phyloP scores from a whole-genome alignment of 2,329 filamentous ascomycete genomes.

The Claviceps cyperi region DNA sequence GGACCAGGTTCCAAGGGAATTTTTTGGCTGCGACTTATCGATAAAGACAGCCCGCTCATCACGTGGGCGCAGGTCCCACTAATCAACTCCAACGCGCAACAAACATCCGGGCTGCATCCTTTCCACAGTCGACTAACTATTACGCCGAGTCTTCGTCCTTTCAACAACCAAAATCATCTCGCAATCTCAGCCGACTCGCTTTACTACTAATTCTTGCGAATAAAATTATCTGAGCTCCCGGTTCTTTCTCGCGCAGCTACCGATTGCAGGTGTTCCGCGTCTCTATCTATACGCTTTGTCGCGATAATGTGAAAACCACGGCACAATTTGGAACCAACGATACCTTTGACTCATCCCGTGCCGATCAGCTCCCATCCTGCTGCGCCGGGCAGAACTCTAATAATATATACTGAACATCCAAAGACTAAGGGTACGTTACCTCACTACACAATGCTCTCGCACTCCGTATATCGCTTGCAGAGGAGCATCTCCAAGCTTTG shows the following conservation, averaged over 20 bases:
- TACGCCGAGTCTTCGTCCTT: slow-evolving; percentile 5
- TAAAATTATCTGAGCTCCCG: not conserved
- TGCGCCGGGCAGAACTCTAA: slow-evolving; percentile 5
- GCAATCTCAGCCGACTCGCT: not conserved
- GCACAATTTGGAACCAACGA: slow-evolving; percentile 16
- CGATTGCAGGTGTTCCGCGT: slow-evolving; percentile 2
- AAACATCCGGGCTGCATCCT: slow-evolving; percentile 6
- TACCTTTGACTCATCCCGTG: slow-evolving; percentile 15
- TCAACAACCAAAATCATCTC: slow-evolving; percentile 3
- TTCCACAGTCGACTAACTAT: slow-evolving; percentile 1
- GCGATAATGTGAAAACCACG: slow-evolving; percentile 25
- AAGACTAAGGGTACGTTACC: slow-evolving; percentile 5
- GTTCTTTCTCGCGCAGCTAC: not conserved
- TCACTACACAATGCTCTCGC: not conserved
- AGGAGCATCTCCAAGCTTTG: not conserved
- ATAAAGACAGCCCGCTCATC: slow-evolving; percentile 19
- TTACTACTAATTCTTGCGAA: not conserved
- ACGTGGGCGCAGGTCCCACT: slow-evolving; percentile 28
- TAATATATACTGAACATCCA: not conserved
- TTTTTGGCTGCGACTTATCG: slow-evolving; percentile 14
- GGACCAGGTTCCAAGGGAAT: not conserved
- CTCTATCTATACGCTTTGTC: slow-evolving; percentile 13
- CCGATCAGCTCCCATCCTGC: slow-evolving; percentile 13
- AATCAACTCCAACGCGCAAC: slow-evolving; percentile 15
- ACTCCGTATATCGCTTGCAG: not conserved